Base-by-base conservation (phyloP, 1,284 basidiomycete genomes). In the Ganoderma boninense region DNA sequence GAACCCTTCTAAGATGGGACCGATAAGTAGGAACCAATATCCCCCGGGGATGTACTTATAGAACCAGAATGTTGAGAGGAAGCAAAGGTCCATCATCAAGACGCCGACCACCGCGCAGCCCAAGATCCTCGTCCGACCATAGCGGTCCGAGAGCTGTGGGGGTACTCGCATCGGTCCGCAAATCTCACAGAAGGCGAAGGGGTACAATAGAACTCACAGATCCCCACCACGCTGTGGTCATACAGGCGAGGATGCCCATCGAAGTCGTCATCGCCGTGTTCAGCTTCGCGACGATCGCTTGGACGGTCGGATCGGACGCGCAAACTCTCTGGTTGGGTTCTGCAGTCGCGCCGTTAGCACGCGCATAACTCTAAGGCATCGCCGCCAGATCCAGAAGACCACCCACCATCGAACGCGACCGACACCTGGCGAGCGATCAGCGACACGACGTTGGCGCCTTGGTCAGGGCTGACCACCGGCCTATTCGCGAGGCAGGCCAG, bases 141-240 rank as follows among this genome's bases (percentile, higher is more conserved):
- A 81, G 20, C 93, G 86, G 79, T 98, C 97, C 0, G 95, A 96
- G 32, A 93, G 86, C 87, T 94, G 46, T 2, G 2, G 75, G 38
- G 57, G 52, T 14, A 56, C 69, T 35, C n/a, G 14, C 42, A 59
- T 46, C 23, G 64, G 44, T n/a, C 43, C 2, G 29, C 13, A 32
- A 54, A 70, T 60, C 26, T 29, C 10, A 67, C n/a, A 69, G 64
- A 40, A 40, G 60, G 13, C 13, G 6, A 38, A 14, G 29, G 67
- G 44, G 8, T 8, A 23, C 0, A 26, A 16, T 20, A 23, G 20
- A 4, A 82, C 87, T 72, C 79, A 91, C 92, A 64, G 91, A 87
- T 64, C 93, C 93, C 96, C 96, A 97, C 87, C 90, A 95, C 2
- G 89, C 95, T 5, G 93, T 92, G 0, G 95, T 96, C 56, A 97